A percentile compares a stretch with the other conserved stretches of the same genome.
Conservation (phyloP, 257 asterid genomes). For the Scutellaria barbata region DNA sequence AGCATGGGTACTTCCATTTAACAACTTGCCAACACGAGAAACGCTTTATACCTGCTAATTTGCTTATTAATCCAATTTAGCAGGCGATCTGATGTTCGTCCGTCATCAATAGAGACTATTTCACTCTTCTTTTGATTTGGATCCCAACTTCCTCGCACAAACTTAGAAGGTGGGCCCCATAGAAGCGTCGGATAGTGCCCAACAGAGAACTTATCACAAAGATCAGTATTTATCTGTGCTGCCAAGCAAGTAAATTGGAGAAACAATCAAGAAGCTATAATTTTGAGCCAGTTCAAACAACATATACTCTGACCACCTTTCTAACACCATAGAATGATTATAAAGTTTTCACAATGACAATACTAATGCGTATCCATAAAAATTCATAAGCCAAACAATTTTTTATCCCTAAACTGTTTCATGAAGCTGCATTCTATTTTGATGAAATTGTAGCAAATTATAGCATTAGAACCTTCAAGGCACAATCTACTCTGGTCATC, state of each 20-base stretch:
- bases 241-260: constrained; percentile 65
- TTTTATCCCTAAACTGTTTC: constrained; percentile 15
- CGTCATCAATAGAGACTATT: constrained; percentile 60
- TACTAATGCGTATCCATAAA: neutral
- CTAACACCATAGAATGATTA: neutral
- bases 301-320: neutral
- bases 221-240: constrained; percentile 86
- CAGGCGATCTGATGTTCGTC: constrained; percentile 70
- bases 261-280: constrained; percentile 47
- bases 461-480: constrained; percentile 66
- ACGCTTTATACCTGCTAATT: constrained; percentile 58
- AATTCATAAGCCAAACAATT: neutral
- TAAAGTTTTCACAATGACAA: constrained; percentile 15
- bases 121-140: constrained; percentile 66
- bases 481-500: constrained; percentile 95
- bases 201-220: constrained; percentile 88
- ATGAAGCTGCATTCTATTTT: constrained; percentile 6
- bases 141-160: constrained; percentile 73
- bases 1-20: constrained; percentile 5
- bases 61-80: constrained; percentile 83
- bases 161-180: constrained; percentile 89
- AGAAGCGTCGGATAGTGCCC: constrained; percentile 78
- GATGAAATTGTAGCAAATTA: constrained; percentile 28
- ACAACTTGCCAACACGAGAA: constrained; percentile 19
- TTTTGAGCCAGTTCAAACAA: constrained; percentile 23